Base-by-base conservation (phyloP, 345 rosid species). In the Sisymbrium altissimum region DNA sequence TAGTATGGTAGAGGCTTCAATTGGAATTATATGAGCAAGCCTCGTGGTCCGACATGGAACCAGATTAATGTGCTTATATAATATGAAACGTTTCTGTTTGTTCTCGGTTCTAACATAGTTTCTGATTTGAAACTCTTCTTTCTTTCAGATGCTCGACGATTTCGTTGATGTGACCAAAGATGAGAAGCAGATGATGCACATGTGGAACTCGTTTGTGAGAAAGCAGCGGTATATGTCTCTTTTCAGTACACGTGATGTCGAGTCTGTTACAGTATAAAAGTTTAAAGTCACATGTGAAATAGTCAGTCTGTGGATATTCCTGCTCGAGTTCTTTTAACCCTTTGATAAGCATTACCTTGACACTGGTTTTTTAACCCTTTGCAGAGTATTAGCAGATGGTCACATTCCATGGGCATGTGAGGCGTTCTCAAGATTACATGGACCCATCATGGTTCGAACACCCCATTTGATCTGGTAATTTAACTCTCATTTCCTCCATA, bases 331-430 rank as follows among this genome's bases (percentile, higher is more conserved):
- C 14, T 21, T 40, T 29, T n/a, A n/a, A n/a, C n/a, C n/a, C n/a
- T n/a, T n/a, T n/a, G n/a, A n/a, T n/a, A 50, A 63, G 64, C 64
- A 33, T 64, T 15, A 73, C 10, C 44, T 57, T 68, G 57, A 32
- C 60, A 64, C 25, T 78, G 32, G 65, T n/a, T 30, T 71, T 66
- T 15, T n/a, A 30, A 35, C 10, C n/a, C 12, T 59, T 58, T 43
- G 69, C 89, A 96, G 99, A 56, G 93, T 96, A 64, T 80, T 92
- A 78, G 99, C 98, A 56, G 99, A 96, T 72, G 97, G 99, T 38
- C 99, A 92, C 76, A 90, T 92, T 72, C 88, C 99, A n/a, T 96
- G 99, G 99, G 97, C 98, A 29, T 92, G 98, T 29, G 98, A 96
- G 78, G 93, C 95, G 41, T 96, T 96, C 84, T 84, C 99, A 25